Base-by-base conservation (phyloP, 768 basidiomycete species). In the Mycena amicta region DNA sequence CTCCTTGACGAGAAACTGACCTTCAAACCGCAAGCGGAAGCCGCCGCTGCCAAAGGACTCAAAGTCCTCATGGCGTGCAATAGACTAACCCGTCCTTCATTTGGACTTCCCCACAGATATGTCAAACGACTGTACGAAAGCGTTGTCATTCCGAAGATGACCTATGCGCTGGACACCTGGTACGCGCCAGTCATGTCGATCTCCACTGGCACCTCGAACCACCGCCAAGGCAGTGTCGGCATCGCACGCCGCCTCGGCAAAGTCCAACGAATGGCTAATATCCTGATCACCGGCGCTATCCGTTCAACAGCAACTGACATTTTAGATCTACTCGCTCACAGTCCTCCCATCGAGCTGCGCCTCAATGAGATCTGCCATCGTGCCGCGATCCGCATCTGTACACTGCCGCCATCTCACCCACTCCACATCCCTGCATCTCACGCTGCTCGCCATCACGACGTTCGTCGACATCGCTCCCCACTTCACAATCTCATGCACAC, bases 101-200 rank as follows among this genome's bases (percentile, higher is more conserved):
- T 43, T 6, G 57, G 64, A 16, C 29, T 65, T 4, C 64, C 64
- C 0, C 60, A 59, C 49, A 18, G 26, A 18, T 57, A 30, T 12
- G 55, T 65, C 0, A 51, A 61, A 5, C 55, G 45, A 27, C 61
- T 65, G 1, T 60, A 33, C 56, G 41, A 18, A 5, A 57, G 53
- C 1, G 57, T 63, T 1, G 55, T 63, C 1, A 25, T 60, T 5
- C 65, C 62, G 1, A 56, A 49, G 30, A 56, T 66, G 55, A 52
- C 52, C 11, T 67, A 67, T n/a, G 53, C 41, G 2, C 41, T 63
- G 3, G 29, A 41, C 4, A 53, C 64, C 0, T 67, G 66, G 64
- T 56, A 55, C 43, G n/a, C 18, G 18, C 52, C 55, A 5, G 45
- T 68, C 28, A n/a, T n/a, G n/a, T n/a, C n/a, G n/a, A n/a, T n/a